Conservation (phyloP, 2,329 filamentous ascomycete genomes). For the Colletotrichum scovillei region DNA sequence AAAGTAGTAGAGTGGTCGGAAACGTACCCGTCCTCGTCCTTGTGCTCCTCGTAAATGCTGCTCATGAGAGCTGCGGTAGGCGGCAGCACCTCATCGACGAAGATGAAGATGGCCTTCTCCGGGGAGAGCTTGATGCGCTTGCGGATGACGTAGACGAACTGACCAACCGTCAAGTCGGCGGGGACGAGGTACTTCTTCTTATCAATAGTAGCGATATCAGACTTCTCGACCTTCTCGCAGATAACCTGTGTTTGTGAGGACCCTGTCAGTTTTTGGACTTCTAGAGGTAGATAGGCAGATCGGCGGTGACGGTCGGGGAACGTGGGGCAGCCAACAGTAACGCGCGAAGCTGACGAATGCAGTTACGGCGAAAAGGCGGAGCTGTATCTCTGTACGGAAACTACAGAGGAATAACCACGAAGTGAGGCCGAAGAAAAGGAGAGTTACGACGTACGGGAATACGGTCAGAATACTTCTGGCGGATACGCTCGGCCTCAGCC, state of each 20-base stretch:
- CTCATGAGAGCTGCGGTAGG: constrained; percentile 98
- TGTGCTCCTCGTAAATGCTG: constrained; percentile 99
- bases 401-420: not conserved
- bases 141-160: constrained; percentile 99
- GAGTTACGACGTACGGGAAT: constrained; percentile 80
- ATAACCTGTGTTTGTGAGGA: constrained; percentile 76
- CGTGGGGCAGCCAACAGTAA: constrained; percentile 29
- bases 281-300: constrained; percentile 4
- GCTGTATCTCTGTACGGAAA: not conserved
- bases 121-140: constrained; percentile 99
- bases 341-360: constrained; percentile 23
- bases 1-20: not conserved
- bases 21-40: constrained; percentile 78
- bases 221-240: constrained; percentile 99
- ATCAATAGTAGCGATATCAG: constrained; percentile 98
- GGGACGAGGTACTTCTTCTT: constrained; percentile 99
- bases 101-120: constrained; percentile 99
- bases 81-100: constrained; percentile 97
- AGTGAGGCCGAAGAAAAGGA: not conserved
- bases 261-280: constrained; percentile 36
- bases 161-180: constrained; percentile 95
- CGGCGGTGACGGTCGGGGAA: constrained; percentile 33
- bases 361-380: not conserved
- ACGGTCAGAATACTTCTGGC: constrained; percentile 98
- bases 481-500: constrained; percentile 99